A percentile compares a stretch with the other conserved stretches of the same genome.
These are phyloP conservation scores for Coemansia sp. DNA, from an alignment of 192 early-diverging fungal species.

Conservation along the genomic window DNA sequence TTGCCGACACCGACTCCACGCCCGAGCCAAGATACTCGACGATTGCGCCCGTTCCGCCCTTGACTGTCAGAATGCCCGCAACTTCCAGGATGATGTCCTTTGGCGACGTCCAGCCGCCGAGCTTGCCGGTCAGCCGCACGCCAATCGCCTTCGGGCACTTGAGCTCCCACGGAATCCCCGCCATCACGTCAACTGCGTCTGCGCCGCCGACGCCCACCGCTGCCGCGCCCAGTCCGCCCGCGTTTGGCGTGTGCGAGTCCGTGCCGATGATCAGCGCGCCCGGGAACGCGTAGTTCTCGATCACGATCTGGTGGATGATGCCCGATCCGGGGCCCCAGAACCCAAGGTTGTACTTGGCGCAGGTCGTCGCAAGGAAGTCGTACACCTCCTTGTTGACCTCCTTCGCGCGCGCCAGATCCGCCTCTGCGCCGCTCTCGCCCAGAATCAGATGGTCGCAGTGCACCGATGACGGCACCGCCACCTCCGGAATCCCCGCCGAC, in stretches of 20 bases:
- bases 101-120: slow-evolving; percentile 90
- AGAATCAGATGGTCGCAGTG: slow-evolving; percentile 99
- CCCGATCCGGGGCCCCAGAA: slow-evolving; percentile 97
- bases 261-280: slow-evolving; percentile 97
- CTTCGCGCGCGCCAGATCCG: slow-evolving; percentile 81
- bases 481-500: slow-evolving; percentile 82
- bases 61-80: slow-evolving; percentile 93
- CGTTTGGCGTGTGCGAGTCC: slow-evolving; percentile 98
- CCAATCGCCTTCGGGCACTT: slow-evolving; percentile 97
- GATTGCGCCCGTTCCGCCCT: slow-evolving; percentile 96
- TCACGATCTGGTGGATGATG: slow-evolving; percentile 95
- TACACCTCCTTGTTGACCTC: slow-evolving; percentile 94
- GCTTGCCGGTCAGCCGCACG: slow-evolving; percentile 83
- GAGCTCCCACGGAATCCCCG: slow-evolving; percentile 97
- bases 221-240: slow-evolving; percentile 94
- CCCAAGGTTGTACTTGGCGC: slow-evolving; percentile 90
- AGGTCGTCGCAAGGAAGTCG: slow-evolving; percentile 80
- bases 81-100: slow-evolving; percentile 96
- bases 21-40: slow-evolving; percentile 98
- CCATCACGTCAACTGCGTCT: slow-evolving; percentile 99
- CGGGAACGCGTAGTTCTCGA: slow-evolving; percentile 98
- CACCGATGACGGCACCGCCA: slow-evolving; percentile 89
- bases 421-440: slow-evolving; percentile 79
- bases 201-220: slow-evolving; percentile 98
- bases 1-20: slow-evolving; percentile 91